Percentiles rank a stretch among this genome's conserved stretches.
Conservation (phyloP, 192 early-diverging fungal species). For the Allomyces macrogynus region DNA sequence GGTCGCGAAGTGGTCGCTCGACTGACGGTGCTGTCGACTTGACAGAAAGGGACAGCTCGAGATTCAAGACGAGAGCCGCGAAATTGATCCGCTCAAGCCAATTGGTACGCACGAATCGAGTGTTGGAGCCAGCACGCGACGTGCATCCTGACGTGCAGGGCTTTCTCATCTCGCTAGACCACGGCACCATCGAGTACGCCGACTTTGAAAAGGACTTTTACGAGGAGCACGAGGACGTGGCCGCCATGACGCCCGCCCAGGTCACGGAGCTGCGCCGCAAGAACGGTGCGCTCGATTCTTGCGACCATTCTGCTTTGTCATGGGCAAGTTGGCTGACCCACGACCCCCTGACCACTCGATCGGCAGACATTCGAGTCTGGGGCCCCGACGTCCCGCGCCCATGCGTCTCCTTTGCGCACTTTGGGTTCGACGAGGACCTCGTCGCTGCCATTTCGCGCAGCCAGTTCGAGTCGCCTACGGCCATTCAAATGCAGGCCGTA, state of each 20-base stretch:
- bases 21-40: constrained; percentile 45
- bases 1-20: constrained; percentile 7
- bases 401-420: constrained; percentile 67
- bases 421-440: constrained; percentile 54
- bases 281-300: constrained; percentile 10
- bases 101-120: background rate
- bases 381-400: constrained; percentile 44
- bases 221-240: constrained; percentile 56
- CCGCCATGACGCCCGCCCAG: constrained; percentile 29
- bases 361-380: constrained; percentile 38
- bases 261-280: constrained; percentile 30
- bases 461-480: constrained; percentile 50
- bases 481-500: constrained; percentile 57
- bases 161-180: constrained; percentile 30
- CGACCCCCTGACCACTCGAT: background rate
- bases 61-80: constrained; percentile 23
- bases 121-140: too few species aligned
- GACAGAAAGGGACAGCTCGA: constrained; percentile 12
- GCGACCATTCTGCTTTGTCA: background rate
- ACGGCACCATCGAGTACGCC: constrained; percentile 38
- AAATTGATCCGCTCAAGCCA: constrained; percentile 41
- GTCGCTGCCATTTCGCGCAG: constrained; percentile 34
- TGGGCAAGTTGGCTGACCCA: background rate
- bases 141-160: too few species aligned
- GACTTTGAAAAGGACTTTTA: constrained; percentile 60